Conservation (phyloP, 1,139 yeast species). For the Yamadazyma triangularis region DNA sequence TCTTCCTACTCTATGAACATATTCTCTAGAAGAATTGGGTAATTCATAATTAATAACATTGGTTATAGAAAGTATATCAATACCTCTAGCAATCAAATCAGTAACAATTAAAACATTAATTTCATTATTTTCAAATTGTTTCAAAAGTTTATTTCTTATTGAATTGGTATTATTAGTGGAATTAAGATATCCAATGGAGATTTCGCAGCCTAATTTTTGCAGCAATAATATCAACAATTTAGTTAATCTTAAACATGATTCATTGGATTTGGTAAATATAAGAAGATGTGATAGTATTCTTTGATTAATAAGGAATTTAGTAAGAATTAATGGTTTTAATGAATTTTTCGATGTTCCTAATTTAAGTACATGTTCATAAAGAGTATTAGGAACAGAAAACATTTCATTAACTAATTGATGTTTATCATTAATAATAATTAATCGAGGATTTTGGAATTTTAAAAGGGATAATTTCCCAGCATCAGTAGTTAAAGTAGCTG, state of each 20-base stretch:
- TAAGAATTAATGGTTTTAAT: conserved; percentile 70
- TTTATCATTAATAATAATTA: conserved; percentile 65
- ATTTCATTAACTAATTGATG: conserved; percentile 47
- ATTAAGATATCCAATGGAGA: conserved; percentile 34
- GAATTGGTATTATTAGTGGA: conserved; percentile 47
- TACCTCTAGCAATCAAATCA: conserved; percentile 92
- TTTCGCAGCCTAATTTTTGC: conserved; percentile 13
- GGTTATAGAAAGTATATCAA: conserved; percentile 68
- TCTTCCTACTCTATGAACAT: conserved; percentile 93
- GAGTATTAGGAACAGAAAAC: conserved; percentile 50
- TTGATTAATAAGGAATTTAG: conserved; percentile 44
- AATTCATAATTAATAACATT: conserved; percentile 86
- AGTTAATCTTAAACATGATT: conserved; percentile 73
- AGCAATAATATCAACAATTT: conserved; percentile 52
- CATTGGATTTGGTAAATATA: conserved; percentile 83
- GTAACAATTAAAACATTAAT: conserved; percentile 72
- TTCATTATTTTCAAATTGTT: conserved; percentile 49
- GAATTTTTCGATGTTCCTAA: conserved; percentile 54
- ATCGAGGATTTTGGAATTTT: conserved; percentile 62
- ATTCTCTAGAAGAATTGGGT: conserved; percentile 85
- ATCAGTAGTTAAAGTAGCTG: conserved; percentile 92
- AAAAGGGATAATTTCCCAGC: conserved; percentile 79
- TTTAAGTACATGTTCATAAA: conserved; percentile 48
- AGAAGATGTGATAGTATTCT: conserved; percentile 39
- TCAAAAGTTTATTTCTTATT: conserved; percentile 43